phyloP scores from a whole-genome alignment of 2,329 filamentous ascomycete genomes.

The Paecilomyces niveus region DNA sequence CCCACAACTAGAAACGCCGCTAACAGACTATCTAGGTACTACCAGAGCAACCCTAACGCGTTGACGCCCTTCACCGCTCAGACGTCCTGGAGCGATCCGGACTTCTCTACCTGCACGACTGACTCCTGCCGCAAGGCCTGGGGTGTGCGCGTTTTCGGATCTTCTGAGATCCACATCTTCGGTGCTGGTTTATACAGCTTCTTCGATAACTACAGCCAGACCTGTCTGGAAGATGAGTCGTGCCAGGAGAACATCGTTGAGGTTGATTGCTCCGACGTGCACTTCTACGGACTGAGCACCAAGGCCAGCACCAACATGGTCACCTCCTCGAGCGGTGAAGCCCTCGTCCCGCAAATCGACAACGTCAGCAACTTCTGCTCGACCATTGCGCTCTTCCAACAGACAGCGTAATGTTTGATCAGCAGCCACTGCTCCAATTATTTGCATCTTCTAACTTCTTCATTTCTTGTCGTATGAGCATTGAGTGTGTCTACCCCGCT shows the following conservation, averaged over 20 bases:
- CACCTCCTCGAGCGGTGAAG: constrained; percentile 33
- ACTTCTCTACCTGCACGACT: constrained; percentile 57
- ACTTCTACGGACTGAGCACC: constrained; percentile 64
- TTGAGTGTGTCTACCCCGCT: neutral
- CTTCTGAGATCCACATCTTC: constrained; percentile 60
- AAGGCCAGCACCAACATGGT: constrained; percentile 72
- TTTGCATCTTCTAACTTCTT: neutral
- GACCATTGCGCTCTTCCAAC: constrained; percentile 38
- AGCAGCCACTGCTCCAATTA: neutral
- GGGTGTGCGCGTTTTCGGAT: constrained; percentile 66
- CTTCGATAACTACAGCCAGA: constrained; percentile 73
- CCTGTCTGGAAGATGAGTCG: constrained; percentile 58
- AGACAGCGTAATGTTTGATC: constrained; percentile 6
- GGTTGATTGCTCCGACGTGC: constrained; percentile 57
- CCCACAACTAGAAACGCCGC: neutral
- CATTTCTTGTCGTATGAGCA: neutral
- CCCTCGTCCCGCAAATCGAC: constrained; percentile 30
- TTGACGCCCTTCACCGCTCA: constrained; percentile 41
- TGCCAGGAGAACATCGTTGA: constrained; percentile 76
- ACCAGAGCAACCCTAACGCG: constrained; percentile 74
- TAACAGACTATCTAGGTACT: constrained; percentile 40
- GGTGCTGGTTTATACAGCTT: constrained; percentile 74
- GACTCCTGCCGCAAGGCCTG: constrained; percentile 63
- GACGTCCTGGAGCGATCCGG: constrained; percentile 45
- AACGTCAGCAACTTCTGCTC: constrained; percentile 38